phyloP scores from a whole-genome alignment of 441 rosid genomes.

The Croton laevigatus region DNA sequence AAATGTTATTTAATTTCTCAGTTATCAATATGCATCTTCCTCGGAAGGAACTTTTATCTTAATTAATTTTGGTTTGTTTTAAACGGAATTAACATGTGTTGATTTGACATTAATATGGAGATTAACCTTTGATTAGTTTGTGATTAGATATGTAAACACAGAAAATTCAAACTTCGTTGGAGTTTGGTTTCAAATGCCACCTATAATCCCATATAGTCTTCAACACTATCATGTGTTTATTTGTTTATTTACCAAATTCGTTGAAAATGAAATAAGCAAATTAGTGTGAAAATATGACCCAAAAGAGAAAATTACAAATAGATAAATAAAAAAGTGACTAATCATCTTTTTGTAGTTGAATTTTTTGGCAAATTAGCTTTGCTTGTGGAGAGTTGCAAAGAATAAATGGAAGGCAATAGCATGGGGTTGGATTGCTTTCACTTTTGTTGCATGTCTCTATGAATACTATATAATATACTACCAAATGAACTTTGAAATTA shows the following conservation, averaged over 20 bases:
- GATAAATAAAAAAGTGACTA: conserved; percentile 10
- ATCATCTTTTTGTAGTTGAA: conserved; percentile 33
- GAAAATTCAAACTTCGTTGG: conserved; percentile 8
- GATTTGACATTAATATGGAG: background rate
- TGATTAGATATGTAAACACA: background rate
- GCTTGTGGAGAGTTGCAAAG: conserved; percentile 55
- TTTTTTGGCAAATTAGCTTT: conserved; percentile 36
- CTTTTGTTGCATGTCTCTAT: conserved; percentile 32
- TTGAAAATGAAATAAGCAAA: conserved; percentile 20
- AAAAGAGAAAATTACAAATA: background rate
- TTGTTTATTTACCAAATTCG: conserved; percentile 21
- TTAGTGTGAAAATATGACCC: conserved; percentile 34
- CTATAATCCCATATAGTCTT: background rate
- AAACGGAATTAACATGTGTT: background rate
- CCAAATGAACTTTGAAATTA: conserved; percentile 29
- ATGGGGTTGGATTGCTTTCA: conserved; percentile 19
- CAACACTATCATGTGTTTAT: conserved; percentile 2
- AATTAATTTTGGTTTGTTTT: background rate
- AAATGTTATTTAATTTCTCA: background rate
- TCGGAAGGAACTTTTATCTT: background rate
- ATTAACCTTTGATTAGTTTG: background rate
- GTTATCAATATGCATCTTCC: conserved; percentile 3
- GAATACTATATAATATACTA: background rate
- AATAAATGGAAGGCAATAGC: conserved; percentile 26
- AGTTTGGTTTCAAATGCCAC: conserved; percentile 14